Conservation (phyloP, 305 asterid species). For the Plantago rigida region DNA sequence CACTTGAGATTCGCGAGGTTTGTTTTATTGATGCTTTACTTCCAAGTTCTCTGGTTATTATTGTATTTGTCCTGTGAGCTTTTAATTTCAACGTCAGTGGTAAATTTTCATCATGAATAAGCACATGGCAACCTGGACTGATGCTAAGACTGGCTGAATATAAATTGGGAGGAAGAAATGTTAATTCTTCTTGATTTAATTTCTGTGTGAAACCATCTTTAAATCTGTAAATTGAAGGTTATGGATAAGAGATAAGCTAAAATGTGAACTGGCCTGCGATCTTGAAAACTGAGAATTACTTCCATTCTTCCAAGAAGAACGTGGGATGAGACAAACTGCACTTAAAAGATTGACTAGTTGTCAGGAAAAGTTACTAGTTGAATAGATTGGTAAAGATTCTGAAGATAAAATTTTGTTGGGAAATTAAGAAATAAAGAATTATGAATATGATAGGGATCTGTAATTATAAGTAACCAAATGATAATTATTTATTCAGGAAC, state of each 20-base stretch:
- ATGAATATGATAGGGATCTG: not conserved
- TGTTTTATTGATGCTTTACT: conserved; percentile 26
- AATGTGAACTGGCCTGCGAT: too few relatives aligned
- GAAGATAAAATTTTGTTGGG: conserved; percentile 4
- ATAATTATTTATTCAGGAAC: not conserved
- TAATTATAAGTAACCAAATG: not conserved
- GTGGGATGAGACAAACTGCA: too few relatives aligned
- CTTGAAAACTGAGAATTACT: too few relatives aligned
- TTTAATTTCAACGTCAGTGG: conserved; percentile 3
- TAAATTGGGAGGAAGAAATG: not conserved
- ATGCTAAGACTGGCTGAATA: not conserved
- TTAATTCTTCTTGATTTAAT: not conserved
- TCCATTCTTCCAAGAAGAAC: too few relatives aligned
- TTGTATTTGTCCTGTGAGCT: conserved; percentile 10
- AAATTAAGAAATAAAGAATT: conserved; percentile 13
- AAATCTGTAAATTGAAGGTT: not conserved
- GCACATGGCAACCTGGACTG: not conserved
- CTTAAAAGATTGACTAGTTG: too few relatives aligned
- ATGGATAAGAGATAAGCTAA: not conserved
- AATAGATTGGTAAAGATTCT: conserved; percentile 4
- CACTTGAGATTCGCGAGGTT: conserved; percentile 99
- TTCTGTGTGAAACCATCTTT: not conserved
- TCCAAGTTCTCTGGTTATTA: conserved; percentile 16
- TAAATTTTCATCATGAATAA: not conserved
- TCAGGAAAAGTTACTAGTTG: not conserved